Evolutionary conservation across 1,284 basidiomycete genomes (phyloP).

Genomic region (Ustilago crameri): DNA sequence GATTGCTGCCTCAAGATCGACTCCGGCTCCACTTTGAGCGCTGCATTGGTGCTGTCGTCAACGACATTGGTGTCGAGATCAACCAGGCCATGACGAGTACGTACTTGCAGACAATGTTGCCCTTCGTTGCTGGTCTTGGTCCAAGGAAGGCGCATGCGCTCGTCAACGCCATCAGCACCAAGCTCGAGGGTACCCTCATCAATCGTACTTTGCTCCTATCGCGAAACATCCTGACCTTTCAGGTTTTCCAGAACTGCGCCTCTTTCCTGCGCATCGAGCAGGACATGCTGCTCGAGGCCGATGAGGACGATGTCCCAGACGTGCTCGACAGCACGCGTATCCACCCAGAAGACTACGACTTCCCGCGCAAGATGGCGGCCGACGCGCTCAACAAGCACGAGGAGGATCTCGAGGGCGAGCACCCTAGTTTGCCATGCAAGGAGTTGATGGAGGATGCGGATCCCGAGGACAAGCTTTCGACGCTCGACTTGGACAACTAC

Average conservation of each 20-base stretch:
- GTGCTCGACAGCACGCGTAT: conserved; percentile 95
- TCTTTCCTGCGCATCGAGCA: conserved; percentile 79
- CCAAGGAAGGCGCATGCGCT: conserved; percentile 91
- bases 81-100: conserved; percentile 87
- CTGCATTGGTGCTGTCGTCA: conserved; percentile 86
- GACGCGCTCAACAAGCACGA: conserved; percentile 85
- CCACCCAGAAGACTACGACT: conserved; percentile 96
- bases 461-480: conserved; percentile 83
- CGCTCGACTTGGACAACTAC: conserved; percentile 95
- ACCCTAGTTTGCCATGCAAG: conserved; percentile 58
- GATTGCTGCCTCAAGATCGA: conserved; percentile 82
- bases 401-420: conserved; percentile 65
- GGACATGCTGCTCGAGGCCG: conserved; percentile 69
- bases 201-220: conserved; percentile 60
- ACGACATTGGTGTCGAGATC: conserved; percentile 93
- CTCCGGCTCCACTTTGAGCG: conserved; percentile 84
- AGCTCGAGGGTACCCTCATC: conserved; percentile 62
- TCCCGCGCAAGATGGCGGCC: conserved; percentile 97
- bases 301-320: conserved; percentile 80
- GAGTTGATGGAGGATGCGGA: conserved; percentile 86
- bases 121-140: conserved; percentile 91
- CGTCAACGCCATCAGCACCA: conserved; percentile 71
- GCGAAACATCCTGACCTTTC: conserved; percentile 53
- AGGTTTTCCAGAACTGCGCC: conserved; percentile 71
- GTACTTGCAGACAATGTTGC: conserved; percentile 87